Evolutionary conservation across 495 filamentous ascomycete genomes (phyloP).

Genomic region (Podospora fimiseda): DNA sequence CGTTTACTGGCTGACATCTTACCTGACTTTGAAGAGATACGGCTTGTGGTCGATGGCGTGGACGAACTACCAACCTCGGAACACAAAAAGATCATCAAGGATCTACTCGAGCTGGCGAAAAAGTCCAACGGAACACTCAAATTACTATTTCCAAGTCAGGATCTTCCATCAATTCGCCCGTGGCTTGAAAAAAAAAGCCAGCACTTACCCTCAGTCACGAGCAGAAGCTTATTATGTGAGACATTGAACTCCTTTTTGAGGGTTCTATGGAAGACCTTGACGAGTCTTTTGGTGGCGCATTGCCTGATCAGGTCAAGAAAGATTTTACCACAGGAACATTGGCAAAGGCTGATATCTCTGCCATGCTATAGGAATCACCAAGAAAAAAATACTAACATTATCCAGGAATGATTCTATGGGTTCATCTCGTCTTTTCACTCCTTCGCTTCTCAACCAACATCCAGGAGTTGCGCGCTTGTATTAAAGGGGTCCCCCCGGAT

Average conservation of each 20-base stretch:
- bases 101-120: background rate
- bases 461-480: background rate
- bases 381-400: too few species aligned
- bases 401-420: background rate
- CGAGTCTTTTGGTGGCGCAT: background rate
- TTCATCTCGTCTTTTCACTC: background rate
- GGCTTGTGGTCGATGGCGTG: background rate
- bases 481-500: background rate
- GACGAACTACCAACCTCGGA: background rate
- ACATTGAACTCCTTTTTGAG: background rate
- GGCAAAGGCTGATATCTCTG: background rate
- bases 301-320: background rate
- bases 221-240: background rate
- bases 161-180: background rate
- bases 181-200: background rate
- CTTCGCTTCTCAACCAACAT: background rate
- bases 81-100: background rate
- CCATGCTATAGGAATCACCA: too few species aligned
- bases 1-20: background rate
- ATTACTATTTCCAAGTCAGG: background rate
- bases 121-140: background rate
- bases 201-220: background rate
- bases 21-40: background rate
- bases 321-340: background rate
- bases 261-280: background rate